A percentile compares a stretch with the other conserved stretches of the same genome.
Evolutionary conservation across 78 protist species (phyloP).

Genomic region (Mastigamoeba balamuthi): DNA sequence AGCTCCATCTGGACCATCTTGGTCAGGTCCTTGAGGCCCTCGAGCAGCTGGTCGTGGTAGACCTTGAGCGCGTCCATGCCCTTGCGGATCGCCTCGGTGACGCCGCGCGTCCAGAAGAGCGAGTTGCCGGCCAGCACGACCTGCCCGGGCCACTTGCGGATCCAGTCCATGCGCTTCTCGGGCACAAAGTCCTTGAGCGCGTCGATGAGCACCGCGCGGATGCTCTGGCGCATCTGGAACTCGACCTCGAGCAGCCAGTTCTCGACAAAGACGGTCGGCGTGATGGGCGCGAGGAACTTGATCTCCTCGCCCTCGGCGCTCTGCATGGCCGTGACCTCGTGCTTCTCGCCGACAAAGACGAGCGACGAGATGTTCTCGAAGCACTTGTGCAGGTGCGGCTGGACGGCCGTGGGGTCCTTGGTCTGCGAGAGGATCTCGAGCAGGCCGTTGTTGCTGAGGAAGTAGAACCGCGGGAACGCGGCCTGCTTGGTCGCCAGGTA

Average conservation of each 20-base stretch:
- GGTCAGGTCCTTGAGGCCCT: constrained; percentile 15
- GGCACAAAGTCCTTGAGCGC: constrained; percentile 11
- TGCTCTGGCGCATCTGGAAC: constrained; percentile 17
- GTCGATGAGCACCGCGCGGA: not conserved
- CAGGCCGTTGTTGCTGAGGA: constrained; percentile 81
- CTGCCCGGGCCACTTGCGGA: constrained; percentile 40
- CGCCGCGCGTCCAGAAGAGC: constrained; percentile 35
- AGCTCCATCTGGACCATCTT: constrained; percentile 26
- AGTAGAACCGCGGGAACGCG: constrained; percentile 83
- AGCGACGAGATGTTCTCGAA: constrained; percentile 39
- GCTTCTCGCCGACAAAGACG: constrained; percentile 10
- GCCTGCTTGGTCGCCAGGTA: constrained; percentile 77
- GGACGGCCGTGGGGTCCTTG: constrained; percentile 43
- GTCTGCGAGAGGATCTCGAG: constrained; percentile 73
- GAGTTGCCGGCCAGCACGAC: constrained; percentile 33
- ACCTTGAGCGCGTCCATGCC: not conserved
- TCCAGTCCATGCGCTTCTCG: constrained; percentile 35
- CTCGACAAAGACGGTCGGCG: constrained; percentile 65
- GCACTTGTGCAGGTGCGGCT: constrained; percentile 39
- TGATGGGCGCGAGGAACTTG: constrained; percentile 15
- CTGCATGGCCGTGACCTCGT: constrained; percentile 32
- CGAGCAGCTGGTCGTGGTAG: not conserved
- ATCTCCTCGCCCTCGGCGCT: constrained; percentile 54
- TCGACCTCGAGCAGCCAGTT: constrained; percentile 58
- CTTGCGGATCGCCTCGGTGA: constrained; percentile 8